phyloP scores from a whole-genome alignment of 73 alveolate species.

The Paramecium octaurelia region DNA sequence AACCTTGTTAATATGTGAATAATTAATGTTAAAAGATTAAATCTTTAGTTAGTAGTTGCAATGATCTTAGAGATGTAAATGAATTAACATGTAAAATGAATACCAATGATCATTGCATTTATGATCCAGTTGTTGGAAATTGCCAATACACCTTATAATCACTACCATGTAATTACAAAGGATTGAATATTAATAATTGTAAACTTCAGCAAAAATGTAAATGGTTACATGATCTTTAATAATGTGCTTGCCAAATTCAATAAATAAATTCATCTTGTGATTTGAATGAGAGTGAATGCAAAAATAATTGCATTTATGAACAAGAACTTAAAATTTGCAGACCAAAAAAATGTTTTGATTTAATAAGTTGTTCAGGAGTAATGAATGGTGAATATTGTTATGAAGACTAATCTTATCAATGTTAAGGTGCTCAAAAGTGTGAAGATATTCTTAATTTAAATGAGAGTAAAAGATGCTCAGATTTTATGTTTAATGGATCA shows the following conservation, averaged over 20 bases:
- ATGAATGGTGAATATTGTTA: neutral
- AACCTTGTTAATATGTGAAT: slow-evolving; percentile 1
- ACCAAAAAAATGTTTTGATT: neutral
- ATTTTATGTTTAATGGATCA: neutral
- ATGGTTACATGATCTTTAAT: neutral
- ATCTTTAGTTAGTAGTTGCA: neutral
- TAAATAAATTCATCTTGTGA: neutral
- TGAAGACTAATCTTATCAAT: neutral
- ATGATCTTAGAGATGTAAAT: neutral
- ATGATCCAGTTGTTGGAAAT: neutral
- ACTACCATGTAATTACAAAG: neutral
- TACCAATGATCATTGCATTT: neutral
- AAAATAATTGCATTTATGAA: neutral
- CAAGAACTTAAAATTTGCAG: neutral
- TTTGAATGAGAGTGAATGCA: neutral
- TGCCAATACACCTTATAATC: neutral
- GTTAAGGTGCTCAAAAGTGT: slow-evolving; percentile 15
- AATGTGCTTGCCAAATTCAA: neutral
- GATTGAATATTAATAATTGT: neutral
- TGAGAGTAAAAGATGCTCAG: neutral
- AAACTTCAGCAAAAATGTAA: neutral
- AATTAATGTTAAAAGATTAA: neutral
- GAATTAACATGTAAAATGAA: neutral
- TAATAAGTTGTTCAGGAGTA: neutral
- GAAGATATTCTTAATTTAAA: neutral